Evolutionary conservation across 495 filamentous ascomycete species (phyloP).

Genomic region (Tuber umbilicatum): DNA sequence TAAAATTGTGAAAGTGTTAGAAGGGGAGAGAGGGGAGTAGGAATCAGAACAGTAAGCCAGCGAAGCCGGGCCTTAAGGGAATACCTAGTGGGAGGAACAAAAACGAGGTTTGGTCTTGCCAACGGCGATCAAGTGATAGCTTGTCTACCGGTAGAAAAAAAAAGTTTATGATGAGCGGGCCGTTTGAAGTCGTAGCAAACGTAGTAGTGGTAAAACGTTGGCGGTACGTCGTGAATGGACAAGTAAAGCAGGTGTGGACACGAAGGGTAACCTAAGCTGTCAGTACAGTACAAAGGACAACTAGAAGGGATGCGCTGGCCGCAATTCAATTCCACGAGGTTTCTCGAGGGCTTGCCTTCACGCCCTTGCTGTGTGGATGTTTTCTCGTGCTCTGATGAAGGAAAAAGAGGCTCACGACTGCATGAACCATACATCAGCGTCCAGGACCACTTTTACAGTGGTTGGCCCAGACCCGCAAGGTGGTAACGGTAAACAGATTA

Average conservation of each 20-base stretch:
- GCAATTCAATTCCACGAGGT: neutral
- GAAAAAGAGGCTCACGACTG: neutral
- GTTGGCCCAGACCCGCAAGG: neutral
- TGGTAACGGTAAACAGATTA: conserved; percentile 1
- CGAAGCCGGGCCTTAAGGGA: neutral
- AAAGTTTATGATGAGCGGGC: neutral
- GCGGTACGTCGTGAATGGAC: neutral
- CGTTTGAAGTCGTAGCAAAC: neutral
- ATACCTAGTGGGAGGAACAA: neutral
- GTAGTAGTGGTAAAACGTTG: neutral
- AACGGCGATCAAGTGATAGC: neutral
- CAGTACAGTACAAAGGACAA: neutral
- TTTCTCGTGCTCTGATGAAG: neutral
- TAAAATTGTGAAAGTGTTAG: neutral
- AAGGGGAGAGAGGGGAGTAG: neutral
- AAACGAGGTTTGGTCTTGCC: neutral
- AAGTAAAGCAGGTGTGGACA: neutral
- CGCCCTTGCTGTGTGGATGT: conserved; percentile 3
- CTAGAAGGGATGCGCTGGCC: neutral
- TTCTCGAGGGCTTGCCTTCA: neutral
- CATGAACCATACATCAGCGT: neutral
- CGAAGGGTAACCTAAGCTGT: neutral
- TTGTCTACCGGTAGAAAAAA: neutral
- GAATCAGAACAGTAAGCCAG: neutral
- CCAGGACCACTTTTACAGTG: neutral